Evolutionary conservation across 495 filamentous ascomycete genomes (phyloP), one percentile per base, ranked within the genome.

Genomic region (Lentithecium fluviatile): DNA sequence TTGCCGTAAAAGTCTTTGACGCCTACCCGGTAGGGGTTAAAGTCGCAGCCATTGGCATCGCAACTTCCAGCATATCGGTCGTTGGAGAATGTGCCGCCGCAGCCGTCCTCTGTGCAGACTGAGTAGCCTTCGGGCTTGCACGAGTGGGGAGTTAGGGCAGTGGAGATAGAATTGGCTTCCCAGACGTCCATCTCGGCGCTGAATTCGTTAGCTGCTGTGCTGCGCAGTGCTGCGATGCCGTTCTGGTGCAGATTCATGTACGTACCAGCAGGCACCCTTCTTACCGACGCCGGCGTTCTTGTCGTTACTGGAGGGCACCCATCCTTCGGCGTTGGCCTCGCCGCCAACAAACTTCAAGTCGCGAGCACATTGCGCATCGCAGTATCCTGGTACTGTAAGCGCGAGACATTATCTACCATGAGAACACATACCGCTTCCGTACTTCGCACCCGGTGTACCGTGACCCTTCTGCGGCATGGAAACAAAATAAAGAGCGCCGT

Each of bases 401-500:
- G 45, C 29, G 15, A 4, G 21, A 12, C 13, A n/a, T 19, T 17
- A 60, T 6, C 6, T 2, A 6, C 26, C 21, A 24, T 17, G 42
- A 2, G 4, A 43, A 7, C 10, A 47, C 52, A 8, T 57, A 64
- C 60, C 85, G 36, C 83, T 84, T 25, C 85, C 85, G 71, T 86
- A 88, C 19, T 75, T 70, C 7, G 85, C 83, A 17, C 85, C 85
- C 6, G 82, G 83, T 13, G 79, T 75, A 70, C 87, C 88, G 37
- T 46, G 45, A 26, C 80, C 68, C 12, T 73, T 67, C 65, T 74
- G 78, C 49, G 75, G 65, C 85, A 89, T 88, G 68, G 86, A 82
- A 23, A 80, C 80, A 40, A 88, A 77, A 70, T 87, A 88, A 17
- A 88, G 74, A 3, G 85, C 85, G 46, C 83, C 84, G 72, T 88